Conservation (phyloP, 2,329 filamentous ascomycete species). For the Beauveria sp. region DNA sequence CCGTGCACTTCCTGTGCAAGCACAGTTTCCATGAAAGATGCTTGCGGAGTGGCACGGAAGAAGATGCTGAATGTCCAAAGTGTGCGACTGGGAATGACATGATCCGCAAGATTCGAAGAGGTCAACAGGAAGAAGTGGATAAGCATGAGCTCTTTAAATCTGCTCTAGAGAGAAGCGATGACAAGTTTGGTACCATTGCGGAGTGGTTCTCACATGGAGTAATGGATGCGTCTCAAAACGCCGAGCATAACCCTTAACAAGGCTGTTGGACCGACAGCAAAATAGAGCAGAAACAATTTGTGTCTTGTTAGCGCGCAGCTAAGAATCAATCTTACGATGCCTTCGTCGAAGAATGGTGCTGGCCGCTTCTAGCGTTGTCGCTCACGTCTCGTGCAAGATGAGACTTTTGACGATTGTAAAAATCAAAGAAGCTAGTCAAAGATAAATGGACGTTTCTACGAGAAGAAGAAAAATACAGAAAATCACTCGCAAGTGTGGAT, state of each 20-base stretch:
- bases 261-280: neutral
- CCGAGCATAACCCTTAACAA: slow-evolving; percentile 19
- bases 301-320: neutral
- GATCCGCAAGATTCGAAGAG: slow-evolving; percentile 75
- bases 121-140: slow-evolving; percentile 78
- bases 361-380: too few relatives aligned
- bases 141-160: slow-evolving; percentile 84
- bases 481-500: too few relatives aligned
- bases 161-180: slow-evolving; percentile 67
- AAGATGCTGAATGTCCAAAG: slow-evolving; percentile 73
- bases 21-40: slow-evolving; percentile 95
- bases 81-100: slow-evolving; percentile 81
- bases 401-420: too few relatives aligned
- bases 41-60: slow-evolving; percentile 45
- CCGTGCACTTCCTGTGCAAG: slow-evolving; percentile 93
- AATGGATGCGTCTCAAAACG: slow-evolving; percentile 52
- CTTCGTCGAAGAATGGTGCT: too few relatives aligned
- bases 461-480: too few relatives aligned
- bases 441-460: too few relatives aligned
- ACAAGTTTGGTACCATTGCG: slow-evolving; percentile 82
- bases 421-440: too few relatives aligned
- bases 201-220: slow-evolving; percentile 95
- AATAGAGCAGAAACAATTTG: neutral
- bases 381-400: too few relatives aligned
- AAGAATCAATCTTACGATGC: neutral